Evolutionary conservation across 768 basidiomycete species (phyloP).

Genomic region (Boletus fagicola): DNA sequence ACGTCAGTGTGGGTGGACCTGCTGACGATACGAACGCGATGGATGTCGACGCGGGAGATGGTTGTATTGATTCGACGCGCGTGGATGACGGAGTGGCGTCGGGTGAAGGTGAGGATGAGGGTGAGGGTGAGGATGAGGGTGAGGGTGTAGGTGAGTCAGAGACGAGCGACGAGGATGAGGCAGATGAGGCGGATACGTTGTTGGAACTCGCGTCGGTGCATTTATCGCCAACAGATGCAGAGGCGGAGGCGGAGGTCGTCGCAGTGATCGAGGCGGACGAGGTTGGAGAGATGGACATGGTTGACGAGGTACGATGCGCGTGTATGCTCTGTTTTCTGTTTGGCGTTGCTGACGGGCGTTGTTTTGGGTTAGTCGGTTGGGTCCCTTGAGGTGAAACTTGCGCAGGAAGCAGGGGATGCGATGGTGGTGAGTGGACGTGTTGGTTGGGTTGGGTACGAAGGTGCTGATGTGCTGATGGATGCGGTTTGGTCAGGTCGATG

Average conservation of each 20-base stretch:
- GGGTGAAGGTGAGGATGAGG: neutral
- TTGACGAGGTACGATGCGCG: conserved; percentile 12
- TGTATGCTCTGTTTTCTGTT: neutral
- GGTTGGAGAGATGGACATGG: neutral
- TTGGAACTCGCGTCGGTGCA: conserved; percentile 28
- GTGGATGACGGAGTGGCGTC: neutral
- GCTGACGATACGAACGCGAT: neutral
- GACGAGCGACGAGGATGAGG: neutral
- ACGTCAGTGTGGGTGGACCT: neutral
- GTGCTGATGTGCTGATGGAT: neutral
- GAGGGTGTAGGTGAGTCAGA: neutral
- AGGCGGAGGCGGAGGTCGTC: neutral
- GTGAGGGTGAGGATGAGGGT: neutral
- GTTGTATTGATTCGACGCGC: neutral
- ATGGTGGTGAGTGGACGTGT: conserved; percentile 9
- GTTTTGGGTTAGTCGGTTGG: neutral
- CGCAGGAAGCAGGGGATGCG: neutral
- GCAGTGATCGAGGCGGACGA: neutral
- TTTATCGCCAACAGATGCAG: conserved; percentile 4
- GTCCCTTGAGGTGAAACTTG: neutral
- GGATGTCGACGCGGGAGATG: neutral
- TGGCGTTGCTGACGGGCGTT: neutral
- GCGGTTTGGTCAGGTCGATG: neutral
- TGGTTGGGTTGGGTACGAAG: neutral
- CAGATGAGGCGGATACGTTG: conserved; percentile 19